Conservation (phyloP, 371 early-diverging fungal genomes). For the Syncephalastrum monosporum region DNA sequence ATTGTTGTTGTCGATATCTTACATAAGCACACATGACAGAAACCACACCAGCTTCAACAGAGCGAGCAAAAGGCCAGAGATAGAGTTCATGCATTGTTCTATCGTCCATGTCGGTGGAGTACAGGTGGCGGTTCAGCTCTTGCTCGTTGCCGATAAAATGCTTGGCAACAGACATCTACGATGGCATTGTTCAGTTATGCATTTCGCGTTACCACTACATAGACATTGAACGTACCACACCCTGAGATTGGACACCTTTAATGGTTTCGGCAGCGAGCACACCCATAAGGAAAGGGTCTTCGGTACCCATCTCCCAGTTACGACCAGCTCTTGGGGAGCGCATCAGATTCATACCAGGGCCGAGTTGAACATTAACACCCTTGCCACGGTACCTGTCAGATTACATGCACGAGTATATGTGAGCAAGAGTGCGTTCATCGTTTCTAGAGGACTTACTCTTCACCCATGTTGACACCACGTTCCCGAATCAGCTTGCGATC, state of each 20-base stretch:
- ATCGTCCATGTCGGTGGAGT: constrained; percentile 34
- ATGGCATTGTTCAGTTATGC: background rate
- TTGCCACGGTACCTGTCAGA: constrained; percentile 24
- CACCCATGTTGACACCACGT: constrained; percentile 49
- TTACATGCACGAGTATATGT: too few species aligned
- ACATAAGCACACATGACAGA: constrained; percentile 50
- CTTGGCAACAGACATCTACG: constrained; percentile 48
- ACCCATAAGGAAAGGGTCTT: constrained; percentile 55
- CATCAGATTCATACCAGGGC: constrained; percentile 26
- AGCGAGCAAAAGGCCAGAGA: constrained; percentile 40
- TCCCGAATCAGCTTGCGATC: constrained; percentile 41
- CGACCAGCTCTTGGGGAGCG: constrained; percentile 45
- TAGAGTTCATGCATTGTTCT: constrained; percentile 54
- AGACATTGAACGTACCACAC: constrained; percentile 28
- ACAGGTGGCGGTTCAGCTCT: constrained; percentile 21
- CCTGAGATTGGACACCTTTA: constrained; percentile 32
- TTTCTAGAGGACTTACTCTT: constrained; percentile 21
- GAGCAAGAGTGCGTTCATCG: too few species aligned
- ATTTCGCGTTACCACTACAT: background rate
- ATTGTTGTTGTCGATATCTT: constrained; percentile 11
- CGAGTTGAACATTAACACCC: constrained; percentile 50
- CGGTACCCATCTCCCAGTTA: constrained; percentile 59
- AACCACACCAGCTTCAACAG: constrained; percentile 45
- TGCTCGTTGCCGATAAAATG: constrained; percentile 52
- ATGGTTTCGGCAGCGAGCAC: constrained; percentile 30